Conservation (phyloP, 2,329 filamentous ascomycete species). For the Thermothelomyces thermophilus region DNA sequence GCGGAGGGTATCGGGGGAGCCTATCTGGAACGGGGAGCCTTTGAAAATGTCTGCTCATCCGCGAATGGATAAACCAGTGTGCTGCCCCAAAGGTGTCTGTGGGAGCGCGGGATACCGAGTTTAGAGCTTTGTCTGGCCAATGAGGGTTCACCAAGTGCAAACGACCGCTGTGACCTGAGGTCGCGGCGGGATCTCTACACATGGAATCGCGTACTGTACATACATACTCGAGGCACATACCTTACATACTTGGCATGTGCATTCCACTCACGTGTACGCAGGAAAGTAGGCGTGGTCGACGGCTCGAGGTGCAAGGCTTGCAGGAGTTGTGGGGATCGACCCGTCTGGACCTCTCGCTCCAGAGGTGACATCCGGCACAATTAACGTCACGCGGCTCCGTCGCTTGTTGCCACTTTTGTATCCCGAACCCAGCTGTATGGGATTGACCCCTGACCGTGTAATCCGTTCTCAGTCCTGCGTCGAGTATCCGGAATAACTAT, state of each 20-base stretch:
- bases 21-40: too few relatives aligned
- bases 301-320: neutral
- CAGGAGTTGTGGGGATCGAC: conserved; percentile 12
- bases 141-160: neutral
- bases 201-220: too few relatives aligned
- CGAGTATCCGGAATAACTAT: neutral
- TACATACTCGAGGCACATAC: too few relatives aligned
- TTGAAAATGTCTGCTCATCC: neutral
- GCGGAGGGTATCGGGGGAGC: neutral
- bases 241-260: too few relatives aligned
- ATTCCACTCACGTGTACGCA: too few relatives aligned
- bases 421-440: neutral
- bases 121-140: conserved; percentile 4
- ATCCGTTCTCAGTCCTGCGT: neutral
- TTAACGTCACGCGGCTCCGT: conserved; percentile 9
- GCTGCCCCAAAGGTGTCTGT: too few relatives aligned
- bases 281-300: too few relatives aligned
- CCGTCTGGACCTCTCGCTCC: conserved; percentile 14
- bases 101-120: neutral
- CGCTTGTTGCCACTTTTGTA: conserved; percentile 3
- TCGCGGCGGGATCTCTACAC: too few relatives aligned
- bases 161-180: too few relatives aligned
- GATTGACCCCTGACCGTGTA: too few relatives aligned
- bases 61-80: neutral
- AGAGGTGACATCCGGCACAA: neutral